These are phyloP conservation scores for Perkinsus olseni DNA, from an alignment of 169 alveolate genomes.

Conservation along the genomic window DNA sequence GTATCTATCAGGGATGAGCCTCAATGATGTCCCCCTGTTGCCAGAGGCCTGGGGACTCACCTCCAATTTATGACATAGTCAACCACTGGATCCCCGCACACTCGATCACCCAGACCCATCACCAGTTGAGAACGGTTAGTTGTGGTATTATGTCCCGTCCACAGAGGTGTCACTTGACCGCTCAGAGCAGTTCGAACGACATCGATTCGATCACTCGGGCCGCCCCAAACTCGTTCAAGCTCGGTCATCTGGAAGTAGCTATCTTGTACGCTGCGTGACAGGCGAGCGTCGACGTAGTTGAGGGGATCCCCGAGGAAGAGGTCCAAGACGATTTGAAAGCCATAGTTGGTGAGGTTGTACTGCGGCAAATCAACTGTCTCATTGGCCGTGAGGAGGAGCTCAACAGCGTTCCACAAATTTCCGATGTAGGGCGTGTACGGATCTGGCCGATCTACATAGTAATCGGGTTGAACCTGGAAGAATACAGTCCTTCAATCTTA, in stretches of 20 bases:
- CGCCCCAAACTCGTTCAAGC: neutral
- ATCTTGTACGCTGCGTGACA: neutral
- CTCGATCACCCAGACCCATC: neutral
- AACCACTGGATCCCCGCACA: neutral
- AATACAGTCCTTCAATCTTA: neutral
- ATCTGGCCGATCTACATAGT: neutral
- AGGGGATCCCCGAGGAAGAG: neutral
- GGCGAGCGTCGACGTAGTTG: neutral
- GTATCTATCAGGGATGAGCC: neutral
- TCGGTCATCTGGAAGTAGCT: neutral
- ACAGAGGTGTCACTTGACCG: neutral
- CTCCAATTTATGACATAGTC: neutral
- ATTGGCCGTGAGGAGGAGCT: neutral
- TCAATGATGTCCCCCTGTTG: too few relatives aligned
- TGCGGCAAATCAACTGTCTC: neutral
- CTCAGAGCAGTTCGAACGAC: neutral
- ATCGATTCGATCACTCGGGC: neutral
- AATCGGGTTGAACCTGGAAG: neutral
- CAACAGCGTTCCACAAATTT: neutral
- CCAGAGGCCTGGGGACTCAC: too few relatives aligned
- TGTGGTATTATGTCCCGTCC: neutral
- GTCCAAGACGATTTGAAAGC: neutral
- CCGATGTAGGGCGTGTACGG: neutral
- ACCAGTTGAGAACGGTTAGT: neutral
- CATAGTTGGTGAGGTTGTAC: neutral